Evolutionary conservation across 768 basidiomycete genomes (phyloP).

Genomic region (Gloeopeniophorella convolvens): DNA sequence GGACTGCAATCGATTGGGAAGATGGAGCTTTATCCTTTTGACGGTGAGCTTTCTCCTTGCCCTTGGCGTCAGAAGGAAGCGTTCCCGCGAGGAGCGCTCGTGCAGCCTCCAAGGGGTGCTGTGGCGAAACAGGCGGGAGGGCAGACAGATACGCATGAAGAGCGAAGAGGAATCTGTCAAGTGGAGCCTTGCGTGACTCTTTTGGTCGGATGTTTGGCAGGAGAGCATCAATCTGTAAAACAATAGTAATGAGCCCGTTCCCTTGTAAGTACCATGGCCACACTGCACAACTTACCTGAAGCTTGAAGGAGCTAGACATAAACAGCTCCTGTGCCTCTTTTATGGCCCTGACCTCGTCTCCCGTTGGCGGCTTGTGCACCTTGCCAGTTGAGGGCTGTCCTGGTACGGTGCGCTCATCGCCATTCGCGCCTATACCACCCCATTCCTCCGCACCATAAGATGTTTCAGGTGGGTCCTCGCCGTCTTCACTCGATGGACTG

Average conservation of each 20-base stretch:
- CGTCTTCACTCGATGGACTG: neutral
- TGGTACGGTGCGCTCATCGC: neutral
- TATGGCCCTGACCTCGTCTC: conserved; percentile 62
- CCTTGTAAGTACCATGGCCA: neutral
- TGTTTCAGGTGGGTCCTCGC: neutral
- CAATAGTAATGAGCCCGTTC: conserved; percentile 12
- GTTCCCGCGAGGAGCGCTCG: conserved; percentile 45
- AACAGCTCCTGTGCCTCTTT: conserved; percentile 72
- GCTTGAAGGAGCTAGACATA: conserved; percentile 74
- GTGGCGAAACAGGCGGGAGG: conserved; percentile 49
- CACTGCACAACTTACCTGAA: conserved; percentile 49
- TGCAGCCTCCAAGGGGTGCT: conserved; percentile 63
- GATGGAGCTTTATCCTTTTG: neutral
- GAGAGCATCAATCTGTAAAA: conserved; percentile 64
- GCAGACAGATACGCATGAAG: conserved; percentile 61
- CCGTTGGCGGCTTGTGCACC: conserved; percentile 50
- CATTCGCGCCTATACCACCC: neutral
- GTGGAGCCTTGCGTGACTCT: conserved; percentile 42
- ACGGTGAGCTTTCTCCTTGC: conserved; percentile 3
- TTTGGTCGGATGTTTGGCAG: conserved; percentile 72
- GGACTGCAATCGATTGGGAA: conserved; percentile 41
- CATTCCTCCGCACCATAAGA: neutral
- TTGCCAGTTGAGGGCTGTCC: conserved; percentile 4
- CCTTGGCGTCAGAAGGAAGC: neutral
- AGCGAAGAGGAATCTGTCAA: conserved; percentile 62